These are phyloP conservation scores for Entomortierella lignicola DNA, from an alignment of 192 early-diverging fungal genomes.

Conservation along the genomic window DNA sequence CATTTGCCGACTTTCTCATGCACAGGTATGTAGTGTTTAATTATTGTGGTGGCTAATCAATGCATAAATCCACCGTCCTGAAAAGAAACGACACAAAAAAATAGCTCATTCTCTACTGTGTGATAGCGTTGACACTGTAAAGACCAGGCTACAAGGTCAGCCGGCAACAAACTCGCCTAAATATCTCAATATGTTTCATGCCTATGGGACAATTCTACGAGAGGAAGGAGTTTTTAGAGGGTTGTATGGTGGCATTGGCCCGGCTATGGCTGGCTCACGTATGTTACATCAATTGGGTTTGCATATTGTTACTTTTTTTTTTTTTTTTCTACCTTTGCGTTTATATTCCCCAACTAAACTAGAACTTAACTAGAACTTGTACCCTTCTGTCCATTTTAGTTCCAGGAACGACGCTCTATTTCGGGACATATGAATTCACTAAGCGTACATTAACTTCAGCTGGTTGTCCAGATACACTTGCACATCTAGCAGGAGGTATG, in stretches of 20 bases:
- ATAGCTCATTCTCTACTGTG: not conserved
- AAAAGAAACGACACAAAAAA: no score
- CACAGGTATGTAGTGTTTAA: conserved; percentile 57
- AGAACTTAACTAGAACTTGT: not conserved
- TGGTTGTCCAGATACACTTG: conserved; percentile 60
- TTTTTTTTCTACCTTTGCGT: not conserved
- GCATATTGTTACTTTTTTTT: not conserved
- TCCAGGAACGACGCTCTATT: conserved; percentile 67
- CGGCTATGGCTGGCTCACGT: conserved; percentile 66
- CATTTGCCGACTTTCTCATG: conserved; percentile 55
- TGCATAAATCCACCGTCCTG: no score
- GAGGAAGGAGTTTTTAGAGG: conserved; percentile 66
- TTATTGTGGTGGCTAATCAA: not conserved
- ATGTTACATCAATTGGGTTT: not conserved
- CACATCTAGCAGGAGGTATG: conserved; percentile 63
- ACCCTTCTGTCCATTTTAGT: conserved; percentile 39
- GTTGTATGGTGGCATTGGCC: conserved; percentile 65
- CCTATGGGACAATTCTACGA: conserved; percentile 62
- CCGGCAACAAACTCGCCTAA: conserved; percentile 55
- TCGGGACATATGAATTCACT: conserved; percentile 68
- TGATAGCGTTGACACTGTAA: conserved; percentile 63
- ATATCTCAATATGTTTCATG: conserved; percentile 68
- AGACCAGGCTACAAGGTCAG: conserved; percentile 69
- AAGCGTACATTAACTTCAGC: conserved; percentile 63
- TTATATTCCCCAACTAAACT: not conserved